Conservation (phyloP, 371 early-diverging fungal species). For the Mucor piriformis region DNA sequence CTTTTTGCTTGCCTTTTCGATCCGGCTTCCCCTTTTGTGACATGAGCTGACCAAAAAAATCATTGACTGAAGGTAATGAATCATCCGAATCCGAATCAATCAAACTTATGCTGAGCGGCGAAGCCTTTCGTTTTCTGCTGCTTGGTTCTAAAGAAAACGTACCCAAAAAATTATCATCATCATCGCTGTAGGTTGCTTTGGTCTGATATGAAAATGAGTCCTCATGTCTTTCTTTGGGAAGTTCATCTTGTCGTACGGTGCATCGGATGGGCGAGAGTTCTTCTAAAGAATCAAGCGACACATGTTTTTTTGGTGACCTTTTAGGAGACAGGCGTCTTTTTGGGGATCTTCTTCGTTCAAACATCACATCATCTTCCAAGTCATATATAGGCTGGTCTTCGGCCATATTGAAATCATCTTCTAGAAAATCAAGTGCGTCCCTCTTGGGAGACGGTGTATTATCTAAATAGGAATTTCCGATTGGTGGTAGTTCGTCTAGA, state of each 20-base stretch:
- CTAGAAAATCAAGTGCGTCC: too few species aligned
- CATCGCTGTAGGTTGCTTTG: neutral
- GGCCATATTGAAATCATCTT: too few species aligned
- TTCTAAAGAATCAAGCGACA: neutral
- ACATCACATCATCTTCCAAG: neutral
- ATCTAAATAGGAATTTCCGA: too few species aligned
- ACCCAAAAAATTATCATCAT: neutral
- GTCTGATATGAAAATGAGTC: neutral
- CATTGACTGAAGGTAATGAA: constrained; percentile 6
- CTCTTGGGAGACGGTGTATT: too few species aligned
- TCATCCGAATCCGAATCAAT: neutral
- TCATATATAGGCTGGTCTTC: neutral
- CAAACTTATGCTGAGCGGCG: neutral
- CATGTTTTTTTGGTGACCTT: too few species aligned
- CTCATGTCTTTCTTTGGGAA: too few species aligned
- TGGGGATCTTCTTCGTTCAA: neutral
- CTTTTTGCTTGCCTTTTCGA: constrained; percentile 10
- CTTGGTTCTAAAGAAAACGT: neutral
- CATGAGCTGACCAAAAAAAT: constrained; percentile 22
- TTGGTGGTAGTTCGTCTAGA: neutral
- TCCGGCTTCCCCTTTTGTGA: neutral
- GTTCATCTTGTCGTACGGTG: neutral
- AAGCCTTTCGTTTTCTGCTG: neutral
- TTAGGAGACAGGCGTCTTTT: too few species aligned
- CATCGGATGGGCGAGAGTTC: neutral